Percentiles rank a stretch among this genome's conserved stretches.
These are phyloP conservation scores for Phytophthora multivora DNA, from an alignment of 352 stramenopile species.

Conservation along the genomic window DNA sequence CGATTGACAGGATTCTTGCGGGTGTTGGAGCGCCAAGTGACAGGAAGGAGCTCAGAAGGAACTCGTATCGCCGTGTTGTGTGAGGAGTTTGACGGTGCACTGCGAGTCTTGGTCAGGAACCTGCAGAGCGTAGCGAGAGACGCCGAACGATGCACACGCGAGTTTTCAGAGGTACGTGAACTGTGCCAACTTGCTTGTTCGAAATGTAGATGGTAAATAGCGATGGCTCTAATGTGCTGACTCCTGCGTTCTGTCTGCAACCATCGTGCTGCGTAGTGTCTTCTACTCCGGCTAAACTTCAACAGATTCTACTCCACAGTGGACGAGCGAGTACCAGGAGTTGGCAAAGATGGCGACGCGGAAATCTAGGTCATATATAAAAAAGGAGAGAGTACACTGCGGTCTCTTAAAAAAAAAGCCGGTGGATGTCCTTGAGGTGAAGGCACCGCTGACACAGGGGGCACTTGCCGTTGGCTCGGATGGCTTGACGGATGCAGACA, in stretches of 20 bases:
- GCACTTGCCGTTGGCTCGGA: constrained; percentile 74
- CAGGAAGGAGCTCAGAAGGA: constrained; percentile 18
- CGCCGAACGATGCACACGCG: constrained; percentile 34
- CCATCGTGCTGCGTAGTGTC: constrained; percentile 39
- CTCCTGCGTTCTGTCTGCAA: constrained; percentile 24
- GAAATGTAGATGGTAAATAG: constrained; percentile 21
- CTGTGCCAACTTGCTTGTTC: constrained; percentile 9
- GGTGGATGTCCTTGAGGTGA: constrained; percentile 72
- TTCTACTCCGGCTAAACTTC: constrained; percentile 67
- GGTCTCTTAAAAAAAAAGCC: constrained; percentile 72
- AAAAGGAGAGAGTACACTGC: constrained; percentile 12
- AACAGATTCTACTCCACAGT: constrained; percentile 49
- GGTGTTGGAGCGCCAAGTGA: constrained; percentile 31
- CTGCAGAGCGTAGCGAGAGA: constrained; percentile 31
- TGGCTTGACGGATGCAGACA: constrained; percentile 72
- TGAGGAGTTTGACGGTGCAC: constrained; percentile 27
- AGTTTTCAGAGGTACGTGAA: constrained; percentile 51
- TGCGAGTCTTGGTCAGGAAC: constrained; percentile 26
- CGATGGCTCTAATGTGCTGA: constrained; percentile 32
- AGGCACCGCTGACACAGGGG: constrained; percentile 73
- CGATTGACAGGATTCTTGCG: constrained; percentile 42
- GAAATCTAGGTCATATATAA: constrained; percentile 27
- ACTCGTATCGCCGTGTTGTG: constrained; percentile 24
- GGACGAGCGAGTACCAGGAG: constrained; percentile 4
- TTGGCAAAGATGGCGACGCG: constrained; percentile 1